Evolutionary conservation across 2,329 filamentous ascomycete species (phyloP).

Genomic region (Epichloe hybrida): DNA sequence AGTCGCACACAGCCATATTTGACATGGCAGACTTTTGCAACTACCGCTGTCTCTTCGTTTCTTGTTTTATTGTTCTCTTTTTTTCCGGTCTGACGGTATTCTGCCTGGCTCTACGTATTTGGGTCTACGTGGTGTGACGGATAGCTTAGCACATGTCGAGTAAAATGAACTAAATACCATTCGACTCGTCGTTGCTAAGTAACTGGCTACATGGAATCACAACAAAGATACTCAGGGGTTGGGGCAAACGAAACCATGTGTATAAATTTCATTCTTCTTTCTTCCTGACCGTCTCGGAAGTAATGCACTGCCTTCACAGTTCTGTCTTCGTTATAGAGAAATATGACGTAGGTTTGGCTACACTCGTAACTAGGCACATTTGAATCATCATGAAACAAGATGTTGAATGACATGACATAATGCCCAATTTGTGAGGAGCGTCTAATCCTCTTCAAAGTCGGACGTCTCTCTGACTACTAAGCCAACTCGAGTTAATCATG

Average conservation of each 20-base stretch:
- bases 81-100: neutral
- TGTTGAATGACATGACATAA: no score
- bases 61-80: conserved; percentile 1
- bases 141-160: conserved; percentile 1
- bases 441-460: no score
- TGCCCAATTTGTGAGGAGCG: no score
- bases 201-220: neutral
- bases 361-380: no score
- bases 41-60: conserved; percentile 3
- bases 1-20: conserved; percentile 7
- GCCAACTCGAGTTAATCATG: no score
- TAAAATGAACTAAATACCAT: neutral
- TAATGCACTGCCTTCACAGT: no score
- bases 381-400: no score
- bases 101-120: neutral
- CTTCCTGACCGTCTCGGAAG: no score
- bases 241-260: neutral
- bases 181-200: neutral
- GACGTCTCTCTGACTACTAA: no score
- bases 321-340: no score
- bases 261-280: neutral
- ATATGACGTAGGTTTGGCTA: no score
- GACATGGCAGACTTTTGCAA: conserved; percentile 5
- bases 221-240: neutral
- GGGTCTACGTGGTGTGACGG: conserved; percentile 1